Evolutionary conservation across 768 basidiomycete genomes (phyloP).

Genomic region (Chlorophyllum brunneum): DNA sequence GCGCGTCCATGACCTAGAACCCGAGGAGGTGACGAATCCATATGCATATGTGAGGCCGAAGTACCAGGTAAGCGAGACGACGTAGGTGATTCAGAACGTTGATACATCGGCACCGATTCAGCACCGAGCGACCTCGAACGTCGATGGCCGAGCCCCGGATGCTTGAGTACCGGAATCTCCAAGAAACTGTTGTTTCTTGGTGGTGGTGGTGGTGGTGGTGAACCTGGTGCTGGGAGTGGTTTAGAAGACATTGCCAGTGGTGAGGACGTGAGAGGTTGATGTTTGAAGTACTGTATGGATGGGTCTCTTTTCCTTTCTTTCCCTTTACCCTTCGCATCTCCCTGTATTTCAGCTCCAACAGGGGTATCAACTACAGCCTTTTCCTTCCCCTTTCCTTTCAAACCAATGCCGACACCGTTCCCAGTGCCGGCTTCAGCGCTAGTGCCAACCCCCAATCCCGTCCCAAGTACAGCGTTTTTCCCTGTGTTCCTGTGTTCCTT

Average conservation of each 20-base stretch:
- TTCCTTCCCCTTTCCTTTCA: slow-evolving; percentile 18
- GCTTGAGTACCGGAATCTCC: background rate
- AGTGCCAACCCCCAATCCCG: background rate
- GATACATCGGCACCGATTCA: background rate
- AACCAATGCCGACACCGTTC: background rate
- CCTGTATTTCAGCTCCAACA: background rate
- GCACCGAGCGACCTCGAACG: slow-evolving; percentile 12
- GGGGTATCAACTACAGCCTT: background rate
- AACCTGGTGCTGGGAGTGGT: background rate
- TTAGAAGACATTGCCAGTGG: slow-evolving; percentile 6
- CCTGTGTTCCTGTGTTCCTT: background rate
- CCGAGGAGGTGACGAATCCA: background rate
- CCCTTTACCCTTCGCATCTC: slow-evolving; percentile 10
- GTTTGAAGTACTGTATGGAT: slow-evolving; percentile 2
- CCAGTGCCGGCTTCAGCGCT: background rate
- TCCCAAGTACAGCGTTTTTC: background rate
- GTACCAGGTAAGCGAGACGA: background rate
- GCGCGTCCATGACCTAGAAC: background rate
- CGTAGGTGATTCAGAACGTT: slow-evolving; percentile 4
- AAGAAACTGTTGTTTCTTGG: slow-evolving; percentile 1
- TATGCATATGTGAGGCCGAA: background rate
- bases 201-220: background rate
- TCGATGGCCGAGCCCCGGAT: slow-evolving; percentile 4
- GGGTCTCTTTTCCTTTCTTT: slow-evolving; percentile 17
- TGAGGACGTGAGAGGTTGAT: slow-evolving; percentile 8